phyloP scores from a whole-genome alignment of 148 eudicot genomes.

The Diospyros lotus region DNA sequence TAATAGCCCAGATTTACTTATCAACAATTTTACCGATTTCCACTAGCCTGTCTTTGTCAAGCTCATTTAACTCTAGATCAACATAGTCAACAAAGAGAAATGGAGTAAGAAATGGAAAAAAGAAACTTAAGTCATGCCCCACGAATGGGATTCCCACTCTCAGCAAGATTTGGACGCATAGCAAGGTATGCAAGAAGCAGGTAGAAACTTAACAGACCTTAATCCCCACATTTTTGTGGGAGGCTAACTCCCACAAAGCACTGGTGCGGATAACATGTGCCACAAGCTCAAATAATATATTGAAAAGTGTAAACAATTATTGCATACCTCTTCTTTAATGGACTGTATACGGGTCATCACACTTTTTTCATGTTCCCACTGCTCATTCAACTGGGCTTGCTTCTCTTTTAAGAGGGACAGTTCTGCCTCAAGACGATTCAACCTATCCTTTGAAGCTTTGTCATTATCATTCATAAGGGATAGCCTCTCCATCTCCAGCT shows the following conservation, averaged over 20 bases:
- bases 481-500: constrained; percentile 93
- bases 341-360: constrained; percentile 93
- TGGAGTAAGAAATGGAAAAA: not conserved
- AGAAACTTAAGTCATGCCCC: no score
- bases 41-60: not conserved
- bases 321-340: constrained; percentile 88
- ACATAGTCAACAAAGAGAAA: not conserved
- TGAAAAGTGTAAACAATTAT: not conserved
- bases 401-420: constrained; percentile 66
- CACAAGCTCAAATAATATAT: not conserved
- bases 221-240: no score
- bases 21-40: not conserved
- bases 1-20: not conserved
- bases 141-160: not conserved
- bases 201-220: no score
- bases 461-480: constrained; percentile 91
- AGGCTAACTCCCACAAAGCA: no score
- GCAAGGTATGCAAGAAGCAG: no score
- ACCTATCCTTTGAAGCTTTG: constrained; percentile 89
- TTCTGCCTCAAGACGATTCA: constrained; percentile 80
- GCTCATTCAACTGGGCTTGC: constrained; percentile 75
- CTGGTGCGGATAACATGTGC: not conserved
- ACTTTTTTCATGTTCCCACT: constrained; percentile 92
- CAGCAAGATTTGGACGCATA: no score
- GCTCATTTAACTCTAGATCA: not conserved